Conservation (phyloP, 2,329 filamentous ascomycete species). For the Raffaelea arxii region DNA sequence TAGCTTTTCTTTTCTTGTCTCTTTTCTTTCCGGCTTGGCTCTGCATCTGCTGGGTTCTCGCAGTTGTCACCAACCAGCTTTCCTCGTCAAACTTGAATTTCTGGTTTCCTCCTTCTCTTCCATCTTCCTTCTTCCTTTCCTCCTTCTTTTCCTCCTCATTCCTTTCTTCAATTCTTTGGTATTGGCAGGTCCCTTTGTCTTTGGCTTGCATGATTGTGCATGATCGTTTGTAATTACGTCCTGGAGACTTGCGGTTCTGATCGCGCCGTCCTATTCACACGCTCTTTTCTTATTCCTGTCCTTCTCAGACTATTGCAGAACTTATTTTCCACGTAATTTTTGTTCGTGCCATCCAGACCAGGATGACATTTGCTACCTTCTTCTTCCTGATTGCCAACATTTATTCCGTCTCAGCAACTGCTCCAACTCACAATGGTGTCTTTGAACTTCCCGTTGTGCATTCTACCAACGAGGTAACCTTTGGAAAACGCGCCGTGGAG, state of each 20-base stretch:
- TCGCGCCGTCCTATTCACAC: constrained; percentile 1
- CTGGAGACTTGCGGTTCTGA: background rate
- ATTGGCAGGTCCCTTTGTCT: background rate
- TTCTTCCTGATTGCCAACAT: background rate
- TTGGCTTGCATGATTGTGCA: background rate
- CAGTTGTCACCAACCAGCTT: background rate
- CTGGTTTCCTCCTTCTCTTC: background rate
- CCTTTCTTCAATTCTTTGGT: background rate
- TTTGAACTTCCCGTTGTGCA: constrained; percentile 21
- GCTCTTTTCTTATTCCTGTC: background rate
- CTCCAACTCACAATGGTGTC: background rate
- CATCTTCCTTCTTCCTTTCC: background rate
- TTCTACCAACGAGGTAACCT: constrained; percentile 29
- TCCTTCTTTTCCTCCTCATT: background rate
- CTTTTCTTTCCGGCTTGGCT: constrained; percentile 20
- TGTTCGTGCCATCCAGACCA: background rate
- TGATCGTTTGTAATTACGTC: background rate
- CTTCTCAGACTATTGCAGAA: background rate
- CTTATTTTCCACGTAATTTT: background rate
- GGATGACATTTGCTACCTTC: background rate
- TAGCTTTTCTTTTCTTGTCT: background rate
- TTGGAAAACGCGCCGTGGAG: constrained; percentile 32
- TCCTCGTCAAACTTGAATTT: background rate
- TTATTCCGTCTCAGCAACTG: background rate
- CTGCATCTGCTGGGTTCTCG: constrained; percentile 26